Evolutionary conservation across 352 stramenopile species (phyloP).

Genomic region (Phytophthora brassicae): DNA sequence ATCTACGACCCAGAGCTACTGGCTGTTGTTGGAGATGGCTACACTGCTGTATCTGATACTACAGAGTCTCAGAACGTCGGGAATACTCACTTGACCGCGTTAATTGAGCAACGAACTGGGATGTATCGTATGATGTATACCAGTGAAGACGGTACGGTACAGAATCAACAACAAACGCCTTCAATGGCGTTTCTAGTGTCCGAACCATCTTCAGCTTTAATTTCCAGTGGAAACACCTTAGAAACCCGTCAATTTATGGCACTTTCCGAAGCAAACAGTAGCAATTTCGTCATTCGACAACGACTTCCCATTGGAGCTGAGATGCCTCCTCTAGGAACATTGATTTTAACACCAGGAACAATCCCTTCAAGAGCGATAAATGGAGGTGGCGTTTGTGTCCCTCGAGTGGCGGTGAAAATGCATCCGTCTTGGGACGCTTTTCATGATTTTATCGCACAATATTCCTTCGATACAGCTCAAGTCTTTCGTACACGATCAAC

Average conservation of each 20-base stretch:
- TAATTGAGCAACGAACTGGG: conserved; percentile 25
- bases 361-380: conserved; percentile 31
- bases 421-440: conserved; percentile 67
- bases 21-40: conserved; percentile 20
- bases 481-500: conserved; percentile 78
- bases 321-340: conserved; percentile 23
- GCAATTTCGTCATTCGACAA: conserved; percentile 22
- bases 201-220: conserved; percentile 4
- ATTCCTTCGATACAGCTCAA: conserved; percentile 60
- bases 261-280: conserved; percentile 9
- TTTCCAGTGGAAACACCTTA: neutral
- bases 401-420: conserved; percentile 41
- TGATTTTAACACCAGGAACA: conserved; percentile 37
- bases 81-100: conserved; percentile 15
- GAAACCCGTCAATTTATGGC: conserved; percentile 17
- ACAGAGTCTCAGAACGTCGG: conserved; percentile 2
- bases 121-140: conserved; percentile 21
- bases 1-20: conserved; percentile 80
- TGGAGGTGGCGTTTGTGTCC: conserved; percentile 34
- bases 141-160: conserved; percentile 5
- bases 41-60: neutral
- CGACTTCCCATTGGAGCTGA: neutral
- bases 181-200: conserved; percentile 18
- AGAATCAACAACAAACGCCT: conserved; percentile 20
- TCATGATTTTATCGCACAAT: conserved; percentile 54